Base-by-base conservation (phyloP, 768 basidiomycete species). In the Serendipita sp. region DNA sequence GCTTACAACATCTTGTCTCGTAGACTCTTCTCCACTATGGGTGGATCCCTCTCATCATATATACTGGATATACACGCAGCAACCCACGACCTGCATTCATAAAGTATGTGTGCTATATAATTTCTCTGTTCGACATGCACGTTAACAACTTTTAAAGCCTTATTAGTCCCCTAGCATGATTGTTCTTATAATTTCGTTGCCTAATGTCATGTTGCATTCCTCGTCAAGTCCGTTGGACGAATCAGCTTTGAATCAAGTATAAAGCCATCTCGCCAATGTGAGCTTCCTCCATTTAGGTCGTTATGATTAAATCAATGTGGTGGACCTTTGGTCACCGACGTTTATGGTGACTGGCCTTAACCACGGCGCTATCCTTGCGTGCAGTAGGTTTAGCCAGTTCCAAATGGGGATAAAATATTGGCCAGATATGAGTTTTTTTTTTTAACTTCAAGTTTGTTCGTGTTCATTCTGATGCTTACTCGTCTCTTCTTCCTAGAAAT, bases 11-110 rank as follows among this genome's bases (percentile, higher is more conserved):
- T 18, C 8, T 51, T 18, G n/a, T 32, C 8, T 51, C 48, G 28
- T 71, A 96, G 93, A 92, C 88, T 66, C 80, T 93, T 70, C 73
- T 96, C 63, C 92, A 96, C 76, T 96, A 93, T 70, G 87, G 86
- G 68, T 98, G 94, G 92, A 92, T 98, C 71, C 95, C 95, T 37
- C 77, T 94, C 72, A 91, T 98, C 71, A 94, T 98, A 71, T 96
- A 93, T 75, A 81, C 96, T 72, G 95, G 94, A 41, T 96, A 89
- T 78, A 89, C 88, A 63, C 79, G 88, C 69, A 93, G 91, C 72
- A 91, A 88, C 72, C 94, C 94, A 35, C 91, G 93, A 70, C 94
- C 94, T 18, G 92, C 92, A 45, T 78, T 97, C 71, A 95, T 95
- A 76, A 94, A 96, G 93, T 95, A 64, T 70, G 90, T 82, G n/a